phyloP scores from a whole-genome alignment of 768 basidiomycete genomes.

The Boletus rex-veris region DNA sequence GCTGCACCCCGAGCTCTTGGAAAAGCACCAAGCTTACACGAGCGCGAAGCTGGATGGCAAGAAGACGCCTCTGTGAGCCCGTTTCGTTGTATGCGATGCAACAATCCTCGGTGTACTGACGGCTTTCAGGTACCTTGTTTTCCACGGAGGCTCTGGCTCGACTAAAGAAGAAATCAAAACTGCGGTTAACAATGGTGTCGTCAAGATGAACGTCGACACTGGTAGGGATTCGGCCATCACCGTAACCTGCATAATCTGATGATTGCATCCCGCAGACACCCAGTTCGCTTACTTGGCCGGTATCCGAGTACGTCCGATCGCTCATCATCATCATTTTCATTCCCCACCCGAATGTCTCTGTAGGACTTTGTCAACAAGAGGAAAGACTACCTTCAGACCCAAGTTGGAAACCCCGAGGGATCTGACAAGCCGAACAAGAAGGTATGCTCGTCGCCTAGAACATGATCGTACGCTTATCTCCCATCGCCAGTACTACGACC shows the following conservation, averaged over 20 bases:
- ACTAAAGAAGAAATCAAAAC: conserved; percentile 92
- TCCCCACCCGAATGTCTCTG: background rate
- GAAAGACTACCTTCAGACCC: conserved; percentile 82
- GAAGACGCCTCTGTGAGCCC: conserved; percentile 76
- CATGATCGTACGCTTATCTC: background rate
- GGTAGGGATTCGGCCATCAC: conserved; percentile 31
- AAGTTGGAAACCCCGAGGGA: conserved; percentile 97
- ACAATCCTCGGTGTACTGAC: background rate
- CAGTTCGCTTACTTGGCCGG: conserved; percentile 89
- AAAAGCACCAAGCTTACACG: conserved; percentile 83
- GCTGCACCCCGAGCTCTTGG: conserved; percentile 86
- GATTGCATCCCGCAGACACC: conserved; percentile 47
- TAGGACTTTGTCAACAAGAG: conserved; percentile 85
- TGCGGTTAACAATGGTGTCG: conserved; percentile 87
- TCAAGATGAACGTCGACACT: conserved; percentile 99
- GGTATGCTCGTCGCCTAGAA: conserved; percentile 35
- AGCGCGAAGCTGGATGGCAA: conserved; percentile 62
- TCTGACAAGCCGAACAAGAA: conserved; percentile 99
- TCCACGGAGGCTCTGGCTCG: conserved; percentile 99
- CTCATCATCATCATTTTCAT: background rate
- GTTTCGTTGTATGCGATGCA: background rate
- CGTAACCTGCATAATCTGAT: conserved; percentile 1
- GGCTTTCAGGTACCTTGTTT: conserved; percentile 81
- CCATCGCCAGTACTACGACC: conserved; percentile 72
- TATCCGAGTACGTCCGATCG: conserved; percentile 54